phyloP scores from a whole-genome alignment of 805 yeast species.

The Ogataea ganodermae region DNA sequence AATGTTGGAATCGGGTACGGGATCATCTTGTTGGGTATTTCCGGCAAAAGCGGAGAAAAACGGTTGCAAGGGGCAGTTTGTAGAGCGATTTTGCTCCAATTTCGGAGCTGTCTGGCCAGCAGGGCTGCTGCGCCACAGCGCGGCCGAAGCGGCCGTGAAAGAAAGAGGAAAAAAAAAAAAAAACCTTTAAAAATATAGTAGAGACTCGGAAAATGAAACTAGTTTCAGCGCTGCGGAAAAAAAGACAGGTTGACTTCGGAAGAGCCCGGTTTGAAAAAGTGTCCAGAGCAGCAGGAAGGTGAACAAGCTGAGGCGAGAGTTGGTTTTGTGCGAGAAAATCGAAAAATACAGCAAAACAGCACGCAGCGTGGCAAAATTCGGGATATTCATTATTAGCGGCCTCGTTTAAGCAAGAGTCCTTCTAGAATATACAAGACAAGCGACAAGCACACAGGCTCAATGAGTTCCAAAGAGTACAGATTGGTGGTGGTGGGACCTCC shows the following conservation, averaged over 20 bases:
- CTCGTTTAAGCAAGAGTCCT: not conserved
- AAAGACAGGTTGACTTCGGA: not conserved
- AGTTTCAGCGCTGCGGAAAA: not conserved
- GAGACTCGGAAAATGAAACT: not conserved
- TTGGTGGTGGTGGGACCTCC: constrained; percentile 98
- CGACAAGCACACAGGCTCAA: not conserved
- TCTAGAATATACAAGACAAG: not conserved
- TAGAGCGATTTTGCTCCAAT: too few species aligned
- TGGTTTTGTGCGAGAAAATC: not conserved
- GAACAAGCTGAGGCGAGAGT: not conserved
- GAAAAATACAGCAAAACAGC: not conserved
- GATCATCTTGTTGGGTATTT: too few species aligned
- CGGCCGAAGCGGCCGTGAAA: constrained; percentile 2
- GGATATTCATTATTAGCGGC: not conserved
- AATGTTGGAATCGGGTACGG: too few species aligned
- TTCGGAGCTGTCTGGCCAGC: not conserved
- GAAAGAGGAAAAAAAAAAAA: too few species aligned
- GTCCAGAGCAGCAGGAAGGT: not conserved
- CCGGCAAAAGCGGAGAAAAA: too few species aligned
- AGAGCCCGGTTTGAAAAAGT: not conserved
- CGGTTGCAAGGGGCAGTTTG: too few species aligned
- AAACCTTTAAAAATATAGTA: not conserved
- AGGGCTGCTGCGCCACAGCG: constrained; percentile 1
- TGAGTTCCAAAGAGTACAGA: constrained; percentile 65
- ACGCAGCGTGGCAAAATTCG: not conserved